Evolutionary conservation across 345 rosid species (phyloP).

Genomic region (Aegle marmelos): DNA sequence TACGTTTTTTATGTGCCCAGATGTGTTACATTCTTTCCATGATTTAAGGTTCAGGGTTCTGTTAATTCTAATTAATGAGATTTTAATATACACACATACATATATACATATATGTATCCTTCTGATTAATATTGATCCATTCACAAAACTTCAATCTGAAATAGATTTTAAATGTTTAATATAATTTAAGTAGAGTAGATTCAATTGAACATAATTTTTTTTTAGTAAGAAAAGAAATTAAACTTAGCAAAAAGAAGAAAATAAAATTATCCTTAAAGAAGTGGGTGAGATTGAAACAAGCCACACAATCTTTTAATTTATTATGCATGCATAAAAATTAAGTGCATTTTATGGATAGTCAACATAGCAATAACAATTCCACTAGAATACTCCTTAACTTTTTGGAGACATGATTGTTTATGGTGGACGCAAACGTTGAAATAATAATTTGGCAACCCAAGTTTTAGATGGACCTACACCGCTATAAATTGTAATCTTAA

Average conservation of each 20-base stretch:
- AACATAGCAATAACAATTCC: background rate
- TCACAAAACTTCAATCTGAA: background rate
- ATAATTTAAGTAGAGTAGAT: too few species aligned
- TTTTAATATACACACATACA: too few species aligned
- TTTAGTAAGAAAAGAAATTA: too few species aligned
- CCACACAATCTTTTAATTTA: background rate
- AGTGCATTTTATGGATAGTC: background rate
- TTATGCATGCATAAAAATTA: background rate
- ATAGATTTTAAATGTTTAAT: too few species aligned
- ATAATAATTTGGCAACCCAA: background rate
- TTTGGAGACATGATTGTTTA: background rate
- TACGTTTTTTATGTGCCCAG: background rate
- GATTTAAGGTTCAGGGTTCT: background rate
- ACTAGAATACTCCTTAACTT: background rate
- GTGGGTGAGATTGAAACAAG: background rate
- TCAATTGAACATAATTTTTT: too few species aligned
- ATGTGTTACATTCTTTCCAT: background rate
- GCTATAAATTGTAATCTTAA: background rate
- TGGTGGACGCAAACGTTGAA: background rate
- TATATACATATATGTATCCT: too few species aligned
- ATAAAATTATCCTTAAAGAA: background rate
- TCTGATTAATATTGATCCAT: too few species aligned
- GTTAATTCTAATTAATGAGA: background rate
- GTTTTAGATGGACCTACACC: background rate
- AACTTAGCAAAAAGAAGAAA: background rate